phyloP scores from a whole-genome alignment of 139 green algal species.

The Penium margaritaceum region DNA sequence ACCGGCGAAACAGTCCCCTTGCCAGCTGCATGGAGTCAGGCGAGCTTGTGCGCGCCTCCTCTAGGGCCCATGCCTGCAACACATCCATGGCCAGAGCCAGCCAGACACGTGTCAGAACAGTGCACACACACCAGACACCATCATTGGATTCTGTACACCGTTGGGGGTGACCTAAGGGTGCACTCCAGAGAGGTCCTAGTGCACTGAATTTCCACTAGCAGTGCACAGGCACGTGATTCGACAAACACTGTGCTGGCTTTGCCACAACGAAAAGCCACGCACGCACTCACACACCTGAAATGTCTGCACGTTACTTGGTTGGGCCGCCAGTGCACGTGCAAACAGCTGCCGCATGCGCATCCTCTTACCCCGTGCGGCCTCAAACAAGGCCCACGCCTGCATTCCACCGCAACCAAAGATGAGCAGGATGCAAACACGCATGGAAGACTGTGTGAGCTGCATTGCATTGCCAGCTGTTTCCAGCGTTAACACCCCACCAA shows the following conservation, averaged over 20 bases:
- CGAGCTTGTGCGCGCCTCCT: background rate
- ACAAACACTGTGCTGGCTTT: background rate
- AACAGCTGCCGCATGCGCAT: background rate
- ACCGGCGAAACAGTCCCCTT: background rate
- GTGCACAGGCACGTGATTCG: background rate
- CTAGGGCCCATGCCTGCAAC: background rate
- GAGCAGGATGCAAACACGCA: no score
- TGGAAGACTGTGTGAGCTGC: no score
- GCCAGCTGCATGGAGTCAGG: background rate
- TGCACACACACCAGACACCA: no score
- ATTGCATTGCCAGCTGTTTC: no score
- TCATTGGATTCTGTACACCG: no score
- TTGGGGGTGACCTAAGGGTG: background rate
- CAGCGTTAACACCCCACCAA: no score
- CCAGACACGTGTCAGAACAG: no score
- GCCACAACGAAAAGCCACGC: no score
- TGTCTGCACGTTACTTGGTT: no score
- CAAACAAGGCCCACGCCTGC: background rate
- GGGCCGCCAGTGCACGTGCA: background rate
- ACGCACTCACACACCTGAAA: no score
- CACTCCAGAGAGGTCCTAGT: background rate
- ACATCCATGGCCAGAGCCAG: background rate
- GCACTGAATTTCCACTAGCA: background rate
- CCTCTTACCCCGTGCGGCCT: no score
- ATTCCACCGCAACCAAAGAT: no score